Evolutionary conservation across 176 grass and related monocot genomes (phyloP).

Genomic region (Cenchrus purpureus): DNA sequence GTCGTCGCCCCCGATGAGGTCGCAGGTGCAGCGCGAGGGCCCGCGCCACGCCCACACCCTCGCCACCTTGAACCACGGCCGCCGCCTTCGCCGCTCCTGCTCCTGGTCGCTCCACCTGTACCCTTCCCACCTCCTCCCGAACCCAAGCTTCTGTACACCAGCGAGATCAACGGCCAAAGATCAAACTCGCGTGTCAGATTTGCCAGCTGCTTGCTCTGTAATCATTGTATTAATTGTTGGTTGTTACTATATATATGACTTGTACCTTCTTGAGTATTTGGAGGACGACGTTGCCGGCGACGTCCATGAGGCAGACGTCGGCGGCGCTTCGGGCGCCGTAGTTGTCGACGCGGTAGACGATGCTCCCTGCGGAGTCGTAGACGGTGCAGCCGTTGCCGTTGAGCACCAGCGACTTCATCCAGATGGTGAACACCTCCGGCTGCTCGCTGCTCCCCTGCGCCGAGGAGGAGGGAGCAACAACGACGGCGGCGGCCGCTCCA

Average conservation of each 20-base stretch:
- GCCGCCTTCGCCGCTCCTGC: slow-evolving; percentile 14
- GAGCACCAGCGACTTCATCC: slow-evolving; percentile 93
- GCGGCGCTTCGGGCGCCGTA: slow-evolving; percentile 54
- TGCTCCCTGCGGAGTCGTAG: slow-evolving; percentile 69
- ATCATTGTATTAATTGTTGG: background rate
- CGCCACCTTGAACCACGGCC: slow-evolving; percentile 68
- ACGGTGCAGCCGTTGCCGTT: slow-evolving; percentile 81
- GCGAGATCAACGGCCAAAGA: background rate
- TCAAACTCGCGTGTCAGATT: background rate
- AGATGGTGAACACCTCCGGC: slow-evolving; percentile 83
- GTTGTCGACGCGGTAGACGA: slow-evolving; percentile 90
- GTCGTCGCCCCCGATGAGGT: slow-evolving; percentile 23
- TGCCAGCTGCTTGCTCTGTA: background rate
- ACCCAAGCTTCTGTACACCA: slow-evolving; percentile 45
- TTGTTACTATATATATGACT: background rate
- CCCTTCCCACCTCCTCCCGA: slow-evolving; percentile 69
- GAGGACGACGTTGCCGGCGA: slow-evolving; percentile 61
- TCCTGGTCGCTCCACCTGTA: slow-evolving; percentile 36
- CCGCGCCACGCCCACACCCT: slow-evolving; percentile 39
- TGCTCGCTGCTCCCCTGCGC: slow-evolving; percentile 25
- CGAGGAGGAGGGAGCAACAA: slow-evolving; percentile 15
- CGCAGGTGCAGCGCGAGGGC: slow-evolving; percentile 44
- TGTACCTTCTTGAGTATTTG: slow-evolving; percentile 62
- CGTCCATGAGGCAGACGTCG: slow-evolving; percentile 83
- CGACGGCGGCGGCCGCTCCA: background rate